Conservation (phyloP, 257 asterid species). For the Apocynum venetum region DNA sequence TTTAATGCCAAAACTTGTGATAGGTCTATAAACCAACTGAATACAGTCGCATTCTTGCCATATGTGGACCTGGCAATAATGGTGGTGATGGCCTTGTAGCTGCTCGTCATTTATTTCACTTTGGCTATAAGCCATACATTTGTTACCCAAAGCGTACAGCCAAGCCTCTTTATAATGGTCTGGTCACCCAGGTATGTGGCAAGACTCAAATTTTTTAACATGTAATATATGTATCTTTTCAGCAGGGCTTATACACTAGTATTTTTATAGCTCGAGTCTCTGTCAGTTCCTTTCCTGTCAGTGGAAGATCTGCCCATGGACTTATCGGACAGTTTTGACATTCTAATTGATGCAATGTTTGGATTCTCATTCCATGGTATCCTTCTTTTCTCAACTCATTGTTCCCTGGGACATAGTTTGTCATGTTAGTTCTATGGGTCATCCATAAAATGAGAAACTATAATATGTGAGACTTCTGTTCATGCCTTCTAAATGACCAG, state of each 20-base stretch:
- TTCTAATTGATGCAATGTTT: conserved; percentile 81
- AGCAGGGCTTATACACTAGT: conserved; percentile 28
- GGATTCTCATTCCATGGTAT: conserved; percentile 96
- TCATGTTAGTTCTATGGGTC: neutral
- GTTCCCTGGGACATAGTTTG: conserved; percentile 8
- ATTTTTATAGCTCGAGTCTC: conserved; percentile 73
- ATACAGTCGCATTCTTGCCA: conserved; percentile 61
- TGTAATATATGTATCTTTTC: conserved; percentile 13
- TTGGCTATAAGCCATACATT: conserved; percentile 67
- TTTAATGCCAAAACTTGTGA: neutral
- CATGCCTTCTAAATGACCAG: neutral
- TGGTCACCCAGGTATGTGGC: conserved; percentile 74
- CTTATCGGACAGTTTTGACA: conserved; percentile 63
- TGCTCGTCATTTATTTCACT: conserved; percentile 91
- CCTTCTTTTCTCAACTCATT: neutral
- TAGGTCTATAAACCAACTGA: conserved; percentile 72
- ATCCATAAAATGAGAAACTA: no score
- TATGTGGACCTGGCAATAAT: conserved; percentile 96
- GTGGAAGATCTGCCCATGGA: conserved; percentile 73
- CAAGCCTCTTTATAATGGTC: conserved; percentile 68
- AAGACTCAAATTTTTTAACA: conserved; percentile 4
- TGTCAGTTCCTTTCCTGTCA: conserved; percentile 75
- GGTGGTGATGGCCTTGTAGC: conserved; percentile 99
- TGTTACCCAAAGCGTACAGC: conserved; percentile 88
- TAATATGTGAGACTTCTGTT: no score